phyloP scores from a whole-genome alignment of 2,329 filamentous ascomycete genomes.

The Hypoxylon sp. region DNA sequence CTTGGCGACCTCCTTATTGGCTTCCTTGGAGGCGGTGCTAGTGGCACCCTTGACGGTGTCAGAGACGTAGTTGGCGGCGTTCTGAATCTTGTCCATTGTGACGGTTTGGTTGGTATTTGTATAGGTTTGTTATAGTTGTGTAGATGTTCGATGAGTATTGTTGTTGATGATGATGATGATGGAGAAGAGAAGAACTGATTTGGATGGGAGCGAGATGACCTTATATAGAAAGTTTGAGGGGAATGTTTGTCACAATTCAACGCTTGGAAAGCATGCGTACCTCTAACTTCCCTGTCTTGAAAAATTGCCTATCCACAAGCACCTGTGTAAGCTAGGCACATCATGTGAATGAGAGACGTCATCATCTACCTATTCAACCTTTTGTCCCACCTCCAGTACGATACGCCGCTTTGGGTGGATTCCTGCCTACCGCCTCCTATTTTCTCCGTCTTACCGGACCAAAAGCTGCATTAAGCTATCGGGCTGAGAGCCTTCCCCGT shows the following conservation, averaged over 20 bases:
- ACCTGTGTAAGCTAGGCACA: conserved; percentile 17
- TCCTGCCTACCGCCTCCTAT: conserved; percentile 19
- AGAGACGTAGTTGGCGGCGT: conserved; percentile 78
- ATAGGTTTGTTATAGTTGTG: conserved; percentile 40
- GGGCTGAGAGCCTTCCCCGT: conserved; percentile 27
- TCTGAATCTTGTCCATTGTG: conserved; percentile 69
- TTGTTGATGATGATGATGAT: conserved; percentile 37
- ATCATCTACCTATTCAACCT: conserved; percentile 32
- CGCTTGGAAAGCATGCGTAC: conserved; percentile 6
- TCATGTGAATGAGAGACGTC: conserved; percentile 44
- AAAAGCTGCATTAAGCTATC: conserved; percentile 25
- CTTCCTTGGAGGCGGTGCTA: conserved; percentile 74
- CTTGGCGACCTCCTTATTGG: conserved; percentile 79
- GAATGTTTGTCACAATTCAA: conserved; percentile 34
- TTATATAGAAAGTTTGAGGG: conserved; percentile 38
- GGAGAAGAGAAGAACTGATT: not conserved
- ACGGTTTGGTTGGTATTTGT: conserved; percentile 42
- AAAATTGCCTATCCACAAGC: conserved; percentile 3
- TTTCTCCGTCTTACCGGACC: conserved; percentile 9
- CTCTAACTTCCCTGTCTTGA: not conserved
- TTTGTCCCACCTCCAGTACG: conserved; percentile 25
- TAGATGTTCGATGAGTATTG: conserved; percentile 10
- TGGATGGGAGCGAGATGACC: conserved; percentile 20
- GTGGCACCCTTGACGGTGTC: conserved; percentile 72
- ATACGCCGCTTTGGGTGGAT: conserved; percentile 16